These are phyloP conservation scores for Juncus effusus DNA, from an alignment of 176 grass and related monocot genomes.

Conservation along the genomic window DNA sequence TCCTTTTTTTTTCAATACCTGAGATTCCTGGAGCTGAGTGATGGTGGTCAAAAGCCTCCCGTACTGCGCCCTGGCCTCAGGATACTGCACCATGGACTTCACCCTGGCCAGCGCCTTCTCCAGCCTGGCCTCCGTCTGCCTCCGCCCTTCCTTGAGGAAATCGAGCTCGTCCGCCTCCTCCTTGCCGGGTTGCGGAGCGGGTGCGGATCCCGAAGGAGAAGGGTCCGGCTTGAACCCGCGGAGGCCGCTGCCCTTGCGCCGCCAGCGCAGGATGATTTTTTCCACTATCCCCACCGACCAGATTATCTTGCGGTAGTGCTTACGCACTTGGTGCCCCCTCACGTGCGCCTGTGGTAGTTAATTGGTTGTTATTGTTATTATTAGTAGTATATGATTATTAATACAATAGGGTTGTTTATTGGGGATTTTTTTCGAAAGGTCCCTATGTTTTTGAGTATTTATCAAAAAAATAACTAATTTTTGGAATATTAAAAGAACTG, in stretches of 20 bases:
- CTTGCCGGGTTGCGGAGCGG: slow-evolving; percentile 27
- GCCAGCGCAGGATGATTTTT: slow-evolving; percentile 89
- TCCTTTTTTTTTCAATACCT: too few species aligned
- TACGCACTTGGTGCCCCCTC: slow-evolving; percentile 92
- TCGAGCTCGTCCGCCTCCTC: slow-evolving; percentile 54
- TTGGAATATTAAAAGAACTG: too few species aligned
- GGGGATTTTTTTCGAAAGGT: too few species aligned
- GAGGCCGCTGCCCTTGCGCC: slow-evolving; percentile 58
- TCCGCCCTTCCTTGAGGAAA: slow-evolving; percentile 67
- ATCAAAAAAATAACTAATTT: too few species aligned
- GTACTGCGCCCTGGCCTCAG: slow-evolving; percentile 80
- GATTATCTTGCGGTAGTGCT: slow-evolving; percentile 79
- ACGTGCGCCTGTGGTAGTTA: slow-evolving; percentile 64
- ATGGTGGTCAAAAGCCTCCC: slow-evolving; percentile 70
- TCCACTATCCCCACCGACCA: slow-evolving; percentile 96
- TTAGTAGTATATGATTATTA: too few species aligned
- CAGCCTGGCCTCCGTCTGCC: slow-evolving; percentile 67
- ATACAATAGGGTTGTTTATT: too few species aligned
- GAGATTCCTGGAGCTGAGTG: slow-evolving; percentile 79
- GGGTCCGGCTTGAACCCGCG: slow-evolving; percentile 68
- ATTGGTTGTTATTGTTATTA: too few species aligned
- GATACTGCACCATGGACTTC: slow-evolving; percentile 82
- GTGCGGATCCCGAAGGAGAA: slow-evolving; percentile 29
- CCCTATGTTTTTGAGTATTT: too few species aligned
- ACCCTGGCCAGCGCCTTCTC: slow-evolving; percentile 94